phyloP scores from a whole-genome alignment of 2,329 filamentous ascomycete genomes.

The Sordariomycetes sp. region DNA sequence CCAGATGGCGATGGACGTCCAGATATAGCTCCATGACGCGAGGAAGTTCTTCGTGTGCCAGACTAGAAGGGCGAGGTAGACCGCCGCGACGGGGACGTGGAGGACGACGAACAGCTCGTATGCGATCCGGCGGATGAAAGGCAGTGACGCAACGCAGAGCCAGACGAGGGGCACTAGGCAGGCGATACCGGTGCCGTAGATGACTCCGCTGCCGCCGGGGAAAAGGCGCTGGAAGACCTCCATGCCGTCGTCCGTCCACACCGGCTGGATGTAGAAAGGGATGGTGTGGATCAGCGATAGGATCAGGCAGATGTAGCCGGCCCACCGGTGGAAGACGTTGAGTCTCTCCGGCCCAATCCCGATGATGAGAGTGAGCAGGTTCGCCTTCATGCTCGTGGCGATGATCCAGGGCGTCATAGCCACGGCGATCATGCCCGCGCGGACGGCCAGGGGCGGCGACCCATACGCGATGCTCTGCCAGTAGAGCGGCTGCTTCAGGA shows the following conservation, averaged over 20 bases:
- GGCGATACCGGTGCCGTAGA: slow-evolving; percentile 78
- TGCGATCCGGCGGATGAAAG: slow-evolving; percentile 59
- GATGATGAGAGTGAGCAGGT: slow-evolving; percentile 69
- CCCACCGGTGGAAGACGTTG: slow-evolving; percentile 89
- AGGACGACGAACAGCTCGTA: slow-evolving; percentile 79
- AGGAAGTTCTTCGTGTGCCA: slow-evolving; percentile 95
- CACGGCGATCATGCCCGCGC: slow-evolving; percentile 83
- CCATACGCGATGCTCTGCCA: slow-evolving; percentile 79
- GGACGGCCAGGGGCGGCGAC: slow-evolving; percentile 76
- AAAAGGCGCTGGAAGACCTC: slow-evolving; percentile 59
- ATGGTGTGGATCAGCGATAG: slow-evolving; percentile 73
- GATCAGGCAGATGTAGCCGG: slow-evolving; percentile 73
- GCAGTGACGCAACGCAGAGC: slow-evolving; percentile 75
- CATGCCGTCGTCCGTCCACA: slow-evolving; percentile 69
- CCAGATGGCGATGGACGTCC: slow-evolving; percentile 69
- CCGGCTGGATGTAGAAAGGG: slow-evolving; percentile 80
- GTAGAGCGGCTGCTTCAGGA: slow-evolving; percentile 78
- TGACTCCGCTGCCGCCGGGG: slow-evolving; percentile 46
- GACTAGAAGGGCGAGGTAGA: slow-evolving; percentile 76
- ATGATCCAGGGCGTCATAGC: slow-evolving; percentile 90
- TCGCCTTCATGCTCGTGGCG: slow-evolving; percentile 81
- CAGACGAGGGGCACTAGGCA: slow-evolving; percentile 70
- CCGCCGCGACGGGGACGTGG: slow-evolving; percentile 68
- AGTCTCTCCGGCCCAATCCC: slow-evolving; percentile 86
- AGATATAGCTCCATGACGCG: slow-evolving; percentile 82